A percentile compares a stretch with the other conserved stretches of the same genome.
Evolutionary conservation across 495 filamentous ascomycete species (phyloP).

Genomic region (Talaromyces stipitatus): DNA sequence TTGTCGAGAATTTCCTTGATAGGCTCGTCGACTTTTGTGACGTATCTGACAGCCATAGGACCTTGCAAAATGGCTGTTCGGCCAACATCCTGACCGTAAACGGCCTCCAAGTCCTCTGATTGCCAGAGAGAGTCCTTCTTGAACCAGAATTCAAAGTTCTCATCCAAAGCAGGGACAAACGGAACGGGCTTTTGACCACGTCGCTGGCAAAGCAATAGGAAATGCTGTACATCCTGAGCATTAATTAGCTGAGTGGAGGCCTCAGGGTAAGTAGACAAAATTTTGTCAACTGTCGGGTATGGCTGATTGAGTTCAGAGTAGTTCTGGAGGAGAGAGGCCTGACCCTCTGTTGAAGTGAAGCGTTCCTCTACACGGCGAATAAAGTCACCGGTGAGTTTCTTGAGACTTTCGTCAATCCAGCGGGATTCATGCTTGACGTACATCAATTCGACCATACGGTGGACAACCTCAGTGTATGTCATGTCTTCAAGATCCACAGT

Average conservation of each 20-base stretch:
- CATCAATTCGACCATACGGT: constrained; percentile 24
- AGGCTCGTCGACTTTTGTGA: constrained; percentile 17
- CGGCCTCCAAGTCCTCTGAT: constrained; percentile 32
- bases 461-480: constrained; percentile 30
- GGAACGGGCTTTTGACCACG: constrained; percentile 27
- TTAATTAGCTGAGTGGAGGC: constrained; percentile 16
- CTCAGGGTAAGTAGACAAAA: constrained; percentile 13
- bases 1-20: constrained; percentile 22
- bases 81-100: constrained; percentile 26
- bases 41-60: constrained; percentile 28
- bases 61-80: constrained; percentile 35
- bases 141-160: constrained; percentile 36
- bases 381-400: constrained; percentile 19
- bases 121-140: constrained; percentile 41
- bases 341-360: constrained; percentile 9
- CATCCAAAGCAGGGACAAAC: constrained; percentile 29
- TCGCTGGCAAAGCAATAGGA: constrained; percentile 19
- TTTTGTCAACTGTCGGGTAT: not conserved
- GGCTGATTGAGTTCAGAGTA: constrained; percentile 5
- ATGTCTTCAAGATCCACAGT: constrained; percentile 28
- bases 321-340: constrained; percentile 11
- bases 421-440: constrained; percentile 24
- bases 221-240: constrained; percentile 25
- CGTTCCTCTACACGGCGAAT: constrained; percentile 20
- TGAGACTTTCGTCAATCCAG: constrained; percentile 31